A percentile compares a stretch with the other conserved stretches of the same genome.
phyloP scores from a whole-genome alignment of 179 eudicot genomes.

The Beta corolliflora region DNA sequence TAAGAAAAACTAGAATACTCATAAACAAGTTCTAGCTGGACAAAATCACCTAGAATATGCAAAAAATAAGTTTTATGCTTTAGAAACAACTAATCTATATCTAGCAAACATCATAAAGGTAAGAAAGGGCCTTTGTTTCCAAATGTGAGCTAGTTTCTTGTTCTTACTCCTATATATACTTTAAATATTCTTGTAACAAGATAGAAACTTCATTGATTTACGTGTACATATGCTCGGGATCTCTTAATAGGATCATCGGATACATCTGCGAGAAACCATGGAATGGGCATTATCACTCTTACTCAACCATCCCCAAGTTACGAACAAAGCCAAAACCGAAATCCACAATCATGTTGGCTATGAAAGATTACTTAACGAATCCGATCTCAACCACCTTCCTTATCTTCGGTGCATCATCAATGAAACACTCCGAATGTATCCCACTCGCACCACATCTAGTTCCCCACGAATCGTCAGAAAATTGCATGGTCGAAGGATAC shows the following conservation, averaged over 20 bases:
- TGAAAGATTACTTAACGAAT: constrained; percentile 5
- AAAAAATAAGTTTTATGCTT: too few species aligned
- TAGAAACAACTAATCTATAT: too few species aligned
- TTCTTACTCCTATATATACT: too few species aligned
- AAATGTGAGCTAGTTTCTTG: background rate
- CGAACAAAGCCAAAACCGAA: constrained; percentile 3
- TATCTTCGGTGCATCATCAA: constrained; percentile 6
- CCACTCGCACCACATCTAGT: constrained; percentile 5
- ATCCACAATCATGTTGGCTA: background rate
- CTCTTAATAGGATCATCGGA: constrained; percentile 11
- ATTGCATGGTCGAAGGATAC: background rate
- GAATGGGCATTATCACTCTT: constrained; percentile 17
- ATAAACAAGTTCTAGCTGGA: too few species aligned
- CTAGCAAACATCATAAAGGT: too few species aligned
- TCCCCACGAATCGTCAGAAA: constrained; percentile 2
- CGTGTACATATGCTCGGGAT: background rate
- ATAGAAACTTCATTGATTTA: too few species aligned
- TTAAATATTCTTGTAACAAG: background rate
- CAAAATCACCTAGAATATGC: too few species aligned
- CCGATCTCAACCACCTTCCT: constrained; percentile 9
- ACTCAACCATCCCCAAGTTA: constrained; percentile 10
- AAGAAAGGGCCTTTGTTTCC: too few species aligned
- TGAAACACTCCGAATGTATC: constrained; percentile 5
- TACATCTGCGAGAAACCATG: constrained; percentile 9
- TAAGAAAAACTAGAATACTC: too few species aligned